Percentiles rank a stretch among this genome's conserved stretches.
Evolutionary conservation across 257 asterid genomes (phyloP).

Genomic region (Primulina eburnea): DNA sequence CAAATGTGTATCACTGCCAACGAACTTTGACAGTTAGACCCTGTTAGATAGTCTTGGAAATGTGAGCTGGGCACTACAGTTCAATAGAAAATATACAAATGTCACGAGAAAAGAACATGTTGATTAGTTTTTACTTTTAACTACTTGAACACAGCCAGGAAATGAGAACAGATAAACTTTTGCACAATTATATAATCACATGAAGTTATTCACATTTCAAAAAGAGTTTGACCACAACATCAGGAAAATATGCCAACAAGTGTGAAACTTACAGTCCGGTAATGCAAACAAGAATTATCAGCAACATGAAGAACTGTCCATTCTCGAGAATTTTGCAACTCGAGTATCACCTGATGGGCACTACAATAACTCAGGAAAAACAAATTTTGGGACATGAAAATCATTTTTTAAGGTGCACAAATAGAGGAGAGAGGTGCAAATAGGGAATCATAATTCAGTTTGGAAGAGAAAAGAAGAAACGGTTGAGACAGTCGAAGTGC

Average conservation of each 20-base stretch:
- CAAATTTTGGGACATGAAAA: constrained; percentile 17
- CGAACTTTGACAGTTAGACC: too few relatives aligned
- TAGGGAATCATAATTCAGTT: constrained; percentile 5
- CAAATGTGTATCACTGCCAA: too few relatives aligned
- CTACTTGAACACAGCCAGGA: background rate
- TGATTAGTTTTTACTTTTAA: background rate
- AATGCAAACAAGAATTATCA: constrained; percentile 96
- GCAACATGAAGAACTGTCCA: constrained; percentile 92
- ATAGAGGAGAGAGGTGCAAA: background rate
- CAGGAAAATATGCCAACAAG: constrained; percentile 14
- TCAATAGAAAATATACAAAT: background rate
- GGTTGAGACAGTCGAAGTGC: constrained; percentile 3
- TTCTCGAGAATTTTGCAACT: constrained; percentile 56
- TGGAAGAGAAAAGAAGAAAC: constrained; percentile 1
- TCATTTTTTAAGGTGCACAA: constrained; percentile 9
- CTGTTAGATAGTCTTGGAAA: too few relatives aligned
- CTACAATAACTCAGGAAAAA: constrained; percentile 19
- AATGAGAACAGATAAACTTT: background rate
- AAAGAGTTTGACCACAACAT: constrained; percentile 9
- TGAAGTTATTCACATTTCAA: constrained; percentile 15
- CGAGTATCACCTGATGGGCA: constrained; percentile 52
- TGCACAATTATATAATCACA: background rate
- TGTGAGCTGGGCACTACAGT: background rate
- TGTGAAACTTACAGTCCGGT: constrained; percentile 67
- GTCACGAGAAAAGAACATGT: background rate